Percentiles rank a stretch among this genome's conserved stretches.
Conservation (phyloP, 1,284 basidiomycete species). For the Tilletia setariae region DNA sequence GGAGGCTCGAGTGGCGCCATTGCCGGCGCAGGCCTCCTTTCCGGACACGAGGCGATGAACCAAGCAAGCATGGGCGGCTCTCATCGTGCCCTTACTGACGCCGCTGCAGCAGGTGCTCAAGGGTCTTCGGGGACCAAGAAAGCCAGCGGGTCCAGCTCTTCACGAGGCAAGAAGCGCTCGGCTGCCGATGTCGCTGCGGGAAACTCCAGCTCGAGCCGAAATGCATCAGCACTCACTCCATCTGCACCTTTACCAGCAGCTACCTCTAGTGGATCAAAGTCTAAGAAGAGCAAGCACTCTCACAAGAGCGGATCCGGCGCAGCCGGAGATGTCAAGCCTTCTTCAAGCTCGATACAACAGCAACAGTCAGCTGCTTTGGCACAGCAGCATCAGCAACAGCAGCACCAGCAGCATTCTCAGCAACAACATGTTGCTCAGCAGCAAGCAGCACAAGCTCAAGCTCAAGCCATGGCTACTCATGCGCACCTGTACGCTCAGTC, state of each 20-base stretch:
- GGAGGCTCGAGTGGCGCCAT: background rate
- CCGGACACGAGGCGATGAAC: background rate
- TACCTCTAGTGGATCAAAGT: constrained; percentile 34
- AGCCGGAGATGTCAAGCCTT: background rate
- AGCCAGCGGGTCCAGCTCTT: background rate
- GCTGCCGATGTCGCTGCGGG: constrained; percentile 63
- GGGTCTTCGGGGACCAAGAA: constrained; percentile 1
- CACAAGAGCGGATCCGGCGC: constrained; percentile 28
- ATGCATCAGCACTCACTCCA: constrained; percentile 12
- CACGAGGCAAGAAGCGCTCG: constrained; percentile 60
- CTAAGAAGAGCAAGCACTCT: constrained; percentile 44
- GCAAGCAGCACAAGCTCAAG: background rate
- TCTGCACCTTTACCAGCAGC: constrained; percentile 22
- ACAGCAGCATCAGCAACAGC: constrained; percentile 15
- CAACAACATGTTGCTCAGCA: background rate
- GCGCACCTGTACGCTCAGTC: constrained; percentile 8
- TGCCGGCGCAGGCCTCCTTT: background rate
- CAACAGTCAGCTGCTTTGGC: constrained; percentile 18
- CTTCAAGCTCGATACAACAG: constrained; percentile 6
- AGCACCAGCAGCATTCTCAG: constrained; percentile 19
- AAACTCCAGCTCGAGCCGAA: constrained; percentile 24
- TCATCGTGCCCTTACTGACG: background rate
- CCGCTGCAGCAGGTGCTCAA: background rate
- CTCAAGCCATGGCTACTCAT: background rate
- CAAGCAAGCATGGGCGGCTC: background rate